Evolutionary conservation across 78 protist genomes (phyloP), one percentile per base, ranked within the genome.

Genomic region (Reticulomyxa filosa): DNA sequence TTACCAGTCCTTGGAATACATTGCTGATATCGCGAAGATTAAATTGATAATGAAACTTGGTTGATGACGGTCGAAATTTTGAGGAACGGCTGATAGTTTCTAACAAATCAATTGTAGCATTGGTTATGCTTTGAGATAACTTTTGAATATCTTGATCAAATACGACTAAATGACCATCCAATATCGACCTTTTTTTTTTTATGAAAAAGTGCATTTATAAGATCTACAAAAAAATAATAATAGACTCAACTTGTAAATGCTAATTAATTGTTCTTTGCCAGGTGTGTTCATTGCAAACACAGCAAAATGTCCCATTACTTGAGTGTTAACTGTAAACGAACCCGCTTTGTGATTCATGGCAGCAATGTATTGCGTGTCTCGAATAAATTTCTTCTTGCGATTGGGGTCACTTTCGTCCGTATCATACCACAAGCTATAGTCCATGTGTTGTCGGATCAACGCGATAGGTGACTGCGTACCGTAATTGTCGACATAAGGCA

Each of bases 341-440:
- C 93, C 93, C n/a, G 86, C 57, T 6, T 72, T 70, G n/a, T 88
- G 93, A 71, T 87, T 87, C 83, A 83, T 72, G 59, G 77, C 38
- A 36, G 81, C 76, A 13, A 78, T 20, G 64, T 59, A 78, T 67
- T 69, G 82, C 4, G 17, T 0, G 59, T 81, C 67, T 32, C 37
- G 46, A 37, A 87, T 55, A 29, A 69, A 57, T 59, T 67, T 74
- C n/a, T 51, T 52, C 0, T 36, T 3, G n/a, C n/a, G n/a, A n/a
- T n/a, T n/a, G 8, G 10, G 32, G 59, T 55, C 59, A 6, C 65
- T 32, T 37, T 37, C 57, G 20, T 50, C 59, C 51, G 82, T 65
- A 61, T 81, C 85, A 57, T 80, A 84, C 75, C 80, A 80, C 39
- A 70, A 67, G 30, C 59, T 59, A 36, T 78, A 84, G 75, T 80